Conservation (phyloP, 495 filamentous ascomycete genomes). For the Cercophora sp. region DNA sequence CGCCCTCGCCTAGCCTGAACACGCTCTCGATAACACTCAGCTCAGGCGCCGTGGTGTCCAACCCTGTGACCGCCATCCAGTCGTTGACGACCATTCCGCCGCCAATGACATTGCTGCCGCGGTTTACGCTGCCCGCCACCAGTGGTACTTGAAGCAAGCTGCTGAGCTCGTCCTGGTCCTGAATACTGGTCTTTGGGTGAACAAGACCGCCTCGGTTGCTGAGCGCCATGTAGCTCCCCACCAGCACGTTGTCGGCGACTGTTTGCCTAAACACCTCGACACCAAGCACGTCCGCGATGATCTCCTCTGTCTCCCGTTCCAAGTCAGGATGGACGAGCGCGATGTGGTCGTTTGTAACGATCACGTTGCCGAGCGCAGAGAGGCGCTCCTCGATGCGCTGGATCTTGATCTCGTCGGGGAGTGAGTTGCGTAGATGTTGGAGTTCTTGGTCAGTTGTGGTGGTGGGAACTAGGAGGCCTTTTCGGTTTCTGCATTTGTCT, state of each 20-base stretch:
- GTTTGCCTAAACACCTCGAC: conserved; percentile 99
- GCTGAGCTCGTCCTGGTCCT: conserved; percentile 96
- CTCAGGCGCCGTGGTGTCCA: conserved; percentile 96
- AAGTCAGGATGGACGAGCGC: conserved; percentile 95
- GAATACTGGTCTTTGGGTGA: conserved; percentile 92
- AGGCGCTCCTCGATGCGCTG: conserved; percentile 93
- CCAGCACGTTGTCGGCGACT: conserved; percentile 92
- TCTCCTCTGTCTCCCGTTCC: conserved; percentile 93
- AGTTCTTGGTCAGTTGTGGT: conserved; percentile 97
- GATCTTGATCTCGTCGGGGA: conserved; percentile 88
- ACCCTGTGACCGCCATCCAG: conserved; percentile 94
- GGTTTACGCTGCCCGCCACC: conserved; percentile 89
- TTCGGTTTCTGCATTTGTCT: conserved; percentile 66
- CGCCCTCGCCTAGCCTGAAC: conserved; percentile 87
- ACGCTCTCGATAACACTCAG: conserved; percentile 93
- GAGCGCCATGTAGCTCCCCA: conserved; percentile 91
- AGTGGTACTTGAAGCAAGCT: conserved; percentile 92
- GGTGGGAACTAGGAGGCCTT: conserved; percentile 93
- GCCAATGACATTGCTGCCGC: conserved; percentile 88
- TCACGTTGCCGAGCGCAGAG: conserved; percentile 94
- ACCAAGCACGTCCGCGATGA: conserved; percentile 92
- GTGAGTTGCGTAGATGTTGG: conserved; percentile 88
- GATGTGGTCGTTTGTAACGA: conserved; percentile 93
- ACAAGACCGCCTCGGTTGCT: conserved; percentile 96
- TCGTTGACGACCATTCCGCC: conserved; percentile 99